Evolutionary conservation across 2,329 filamentous ascomycete genomes (phyloP).

Genomic region (Aspergillus floridensis): DNA sequence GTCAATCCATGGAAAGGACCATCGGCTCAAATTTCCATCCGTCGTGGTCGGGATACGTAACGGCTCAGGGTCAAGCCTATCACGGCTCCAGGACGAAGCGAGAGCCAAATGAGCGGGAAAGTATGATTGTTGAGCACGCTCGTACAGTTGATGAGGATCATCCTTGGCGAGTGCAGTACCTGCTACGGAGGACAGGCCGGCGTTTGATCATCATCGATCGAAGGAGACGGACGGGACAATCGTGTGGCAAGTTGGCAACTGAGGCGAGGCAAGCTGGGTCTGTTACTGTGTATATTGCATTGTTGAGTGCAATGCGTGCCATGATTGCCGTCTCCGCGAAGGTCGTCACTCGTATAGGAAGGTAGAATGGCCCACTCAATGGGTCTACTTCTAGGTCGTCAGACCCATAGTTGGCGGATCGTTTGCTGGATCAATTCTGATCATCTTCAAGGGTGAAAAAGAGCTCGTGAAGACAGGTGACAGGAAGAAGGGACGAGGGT

Average conservation of each 20-base stretch:
- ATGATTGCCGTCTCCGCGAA: not conserved
- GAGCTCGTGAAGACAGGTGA: not conserved
- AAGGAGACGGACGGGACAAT: not conserved
- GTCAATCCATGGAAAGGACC: not conserved
- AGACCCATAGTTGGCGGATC: not conserved
- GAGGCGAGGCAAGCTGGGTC: not conserved
- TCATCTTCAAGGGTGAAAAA: not conserved
- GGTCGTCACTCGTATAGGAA: not conserved
- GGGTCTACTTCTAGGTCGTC: not conserved
- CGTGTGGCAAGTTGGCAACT: not conserved
- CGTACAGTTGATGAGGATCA: constrained; percentile 7
- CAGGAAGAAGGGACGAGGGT: not conserved
- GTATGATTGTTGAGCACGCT: not conserved
- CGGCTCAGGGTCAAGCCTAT: not conserved
- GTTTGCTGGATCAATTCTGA: not conserved
- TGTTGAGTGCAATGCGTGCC: not conserved
- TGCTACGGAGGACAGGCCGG: constrained; percentile 7
- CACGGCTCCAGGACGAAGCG: not conserved
- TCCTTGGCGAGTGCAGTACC: not conserved
- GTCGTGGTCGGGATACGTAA: not conserved
- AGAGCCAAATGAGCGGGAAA: not conserved
- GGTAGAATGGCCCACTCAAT: not conserved
- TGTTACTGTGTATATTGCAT: not conserved
- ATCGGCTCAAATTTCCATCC: not conserved
- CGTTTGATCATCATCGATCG: not conserved